Base-by-base conservation (phyloP, 495 filamentous ascomycete genomes). In the Darksidea phi region DNA sequence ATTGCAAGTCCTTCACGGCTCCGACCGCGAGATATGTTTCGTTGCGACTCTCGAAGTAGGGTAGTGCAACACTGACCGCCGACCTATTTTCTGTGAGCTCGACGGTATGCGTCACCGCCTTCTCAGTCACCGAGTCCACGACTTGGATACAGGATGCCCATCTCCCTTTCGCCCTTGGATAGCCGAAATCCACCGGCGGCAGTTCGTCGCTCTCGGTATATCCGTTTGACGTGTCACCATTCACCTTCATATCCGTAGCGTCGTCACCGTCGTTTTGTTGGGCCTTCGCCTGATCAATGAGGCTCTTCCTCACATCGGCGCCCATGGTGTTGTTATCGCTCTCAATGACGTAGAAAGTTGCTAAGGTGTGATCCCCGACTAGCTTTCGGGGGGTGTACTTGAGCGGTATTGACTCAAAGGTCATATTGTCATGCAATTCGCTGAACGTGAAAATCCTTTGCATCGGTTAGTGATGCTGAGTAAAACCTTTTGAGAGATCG, bases 121-220 rank as follows among this genome's bases (percentile, higher is more conserved):
- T 63, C 13, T 61, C 61, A 6, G 77, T 79, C 15, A 93, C 55
- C 0, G 95, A 93, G 66, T 98, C 95, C 18, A 97, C 79, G 13
- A 97, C 79, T 66, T 89, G 88, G 61, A 99, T 89, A 70, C 91
- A 96, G 18, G 91, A 96, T 24, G 95, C 91, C 95, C 95, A 99
- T 63, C 95, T 86, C 13, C 90, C 87, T 65, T 79, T 80, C 10
- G 82, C 91, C 28, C 86, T 83, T 42, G 94, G 89, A 69, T 96
- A 90, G 0, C 95, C 95, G 72, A 97, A 96, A 1, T 96, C 88
- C 62, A 88, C 85, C 0, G 93, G 82, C 7, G 90, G 86, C 5
- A 95, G 78, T 1, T 83, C 74, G 8, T 78, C 77, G 26, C 78
- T 79, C 54, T 95, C 88, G 1, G 86, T 90, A 73, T 90, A 88